A percentile compares a stretch with the other conserved stretches of the same genome.
phyloP scores from a whole-genome alignment of 192 early-diverging fungal genomes.

The Linnemannia elongata region DNA sequence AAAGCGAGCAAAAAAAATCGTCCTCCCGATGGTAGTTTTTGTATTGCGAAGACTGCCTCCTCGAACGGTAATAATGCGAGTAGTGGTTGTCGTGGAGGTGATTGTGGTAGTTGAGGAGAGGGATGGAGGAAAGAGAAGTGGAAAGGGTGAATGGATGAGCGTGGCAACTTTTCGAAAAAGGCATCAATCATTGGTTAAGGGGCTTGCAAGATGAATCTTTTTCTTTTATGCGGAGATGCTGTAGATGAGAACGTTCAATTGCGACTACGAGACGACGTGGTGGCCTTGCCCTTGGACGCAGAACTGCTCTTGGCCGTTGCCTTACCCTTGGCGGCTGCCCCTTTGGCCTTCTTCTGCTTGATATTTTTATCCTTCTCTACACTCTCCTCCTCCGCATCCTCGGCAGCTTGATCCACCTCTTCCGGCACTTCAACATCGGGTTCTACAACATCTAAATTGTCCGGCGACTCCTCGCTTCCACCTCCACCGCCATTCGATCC shows the following conservation, averaged over 20 bases:
- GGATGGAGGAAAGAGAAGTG: background rate
- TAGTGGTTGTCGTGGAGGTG: too few relatives aligned
- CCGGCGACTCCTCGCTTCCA: constrained; percentile 57
- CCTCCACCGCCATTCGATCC: constrained; percentile 16
- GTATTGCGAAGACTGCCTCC: background rate
- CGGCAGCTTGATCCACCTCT: constrained; percentile 65
- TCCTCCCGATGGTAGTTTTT: background rate
- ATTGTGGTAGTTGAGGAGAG: background rate
- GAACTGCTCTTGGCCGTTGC: constrained; percentile 2
- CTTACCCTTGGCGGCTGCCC: constrained; percentile 19
- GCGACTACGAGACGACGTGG: constrained; percentile 20
- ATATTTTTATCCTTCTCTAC: constrained; percentile 64
- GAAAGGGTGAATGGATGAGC: background rate
- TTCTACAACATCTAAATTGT: constrained; percentile 72
- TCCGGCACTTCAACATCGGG: constrained; percentile 52
- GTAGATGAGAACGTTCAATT: background rate
- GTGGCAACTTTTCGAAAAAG: background rate
- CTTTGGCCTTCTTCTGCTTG: constrained; percentile 50
- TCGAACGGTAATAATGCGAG: too few relatives aligned
- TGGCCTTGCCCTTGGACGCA: constrained; percentile 37
- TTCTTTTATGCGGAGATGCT: background rate
- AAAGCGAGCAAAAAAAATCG: background rate
- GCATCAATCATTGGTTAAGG: background rate
- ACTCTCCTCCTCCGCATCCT: constrained; percentile 71
- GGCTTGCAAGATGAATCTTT: background rate